Conservation (phyloP, 331 rosid species). For the Telfairia occidentalis region DNA sequence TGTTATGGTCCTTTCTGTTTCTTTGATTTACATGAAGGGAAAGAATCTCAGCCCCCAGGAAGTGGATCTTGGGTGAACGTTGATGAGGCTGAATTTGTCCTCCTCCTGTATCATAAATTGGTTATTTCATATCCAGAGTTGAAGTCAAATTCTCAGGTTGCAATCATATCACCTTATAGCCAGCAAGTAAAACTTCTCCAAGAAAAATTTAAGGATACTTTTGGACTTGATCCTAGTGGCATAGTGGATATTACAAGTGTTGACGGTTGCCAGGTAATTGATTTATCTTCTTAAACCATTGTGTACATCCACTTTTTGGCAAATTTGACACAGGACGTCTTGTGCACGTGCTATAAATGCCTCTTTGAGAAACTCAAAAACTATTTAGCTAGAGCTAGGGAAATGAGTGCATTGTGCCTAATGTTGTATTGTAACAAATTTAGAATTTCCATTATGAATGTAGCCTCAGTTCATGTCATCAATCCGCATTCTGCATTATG, state of each 20-base stretch:
- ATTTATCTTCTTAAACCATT: constrained; percentile 6
- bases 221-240: constrained; percentile 57
- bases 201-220: constrained; percentile 50
- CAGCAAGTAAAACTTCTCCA: constrained; percentile 67
- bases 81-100: constrained; percentile 78
- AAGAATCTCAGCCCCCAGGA: constrained; percentile 49
- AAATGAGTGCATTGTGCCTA: not conserved
- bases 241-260: constrained; percentile 65
- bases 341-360: not conserved
- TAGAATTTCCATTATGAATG: not conserved
- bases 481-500: not conserved
- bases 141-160: constrained; percentile 61
- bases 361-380: not conserved
- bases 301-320: not conserved
- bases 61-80: constrained; percentile 43
- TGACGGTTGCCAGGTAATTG: constrained; percentile 84
- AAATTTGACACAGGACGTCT: not conserved
- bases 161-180: constrained; percentile 66
- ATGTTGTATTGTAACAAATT: not conserved
- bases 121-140: constrained; percentile 48
- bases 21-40: constrained; percentile 65
- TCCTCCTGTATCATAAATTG: constrained; percentile 56
- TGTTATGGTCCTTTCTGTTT: constrained; percentile 84
- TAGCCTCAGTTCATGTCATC: not conserved
- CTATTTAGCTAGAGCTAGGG: not conserved